These are phyloP conservation scores for Colletotrichum filicis DNA, from an alignment of 2,329 filamentous ascomycete genomes.

Conservation along the genomic window DNA sequence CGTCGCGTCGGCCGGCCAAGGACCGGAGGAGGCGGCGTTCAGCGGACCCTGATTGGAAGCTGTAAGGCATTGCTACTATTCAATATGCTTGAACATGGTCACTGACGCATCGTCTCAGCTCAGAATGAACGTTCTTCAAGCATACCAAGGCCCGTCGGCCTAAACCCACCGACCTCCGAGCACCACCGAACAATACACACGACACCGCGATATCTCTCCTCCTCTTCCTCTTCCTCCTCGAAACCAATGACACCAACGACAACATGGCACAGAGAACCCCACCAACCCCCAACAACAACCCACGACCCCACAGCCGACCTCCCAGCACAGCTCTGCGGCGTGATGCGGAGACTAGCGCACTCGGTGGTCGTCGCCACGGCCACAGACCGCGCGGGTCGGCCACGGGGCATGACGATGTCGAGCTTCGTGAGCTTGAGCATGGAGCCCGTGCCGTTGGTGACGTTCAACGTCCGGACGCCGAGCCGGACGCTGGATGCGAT, in stretches of 20 bases:
- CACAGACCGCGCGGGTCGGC: constrained; percentile 43
- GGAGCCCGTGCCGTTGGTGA: constrained; percentile 61
- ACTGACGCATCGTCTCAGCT: neutral
- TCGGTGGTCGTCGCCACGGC: constrained; percentile 68
- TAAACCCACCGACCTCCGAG: neutral
- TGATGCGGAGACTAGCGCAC: constrained; percentile 65
- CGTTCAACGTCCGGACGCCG: constrained; percentile 67
- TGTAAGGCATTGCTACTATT: neutral
- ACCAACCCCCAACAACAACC: constrained; percentile 48
- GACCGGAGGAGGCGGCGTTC: neutral
- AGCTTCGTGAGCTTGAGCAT: constrained; percentile 68
- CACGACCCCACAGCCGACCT: constrained; percentile 40
- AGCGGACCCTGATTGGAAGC: neutral
- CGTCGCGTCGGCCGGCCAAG: constrained; percentile 16
- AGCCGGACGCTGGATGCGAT: constrained; percentile 67
- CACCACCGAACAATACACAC: constrained; percentile 18
- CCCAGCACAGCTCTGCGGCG: constrained; percentile 58
- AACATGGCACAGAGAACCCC: constrained; percentile 44
- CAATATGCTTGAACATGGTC: neutral
- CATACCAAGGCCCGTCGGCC: constrained; percentile 1
- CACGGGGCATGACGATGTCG: constrained; percentile 69
- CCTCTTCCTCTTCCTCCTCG: neutral
- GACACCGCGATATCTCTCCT: neutral
- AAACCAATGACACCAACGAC: neutral
- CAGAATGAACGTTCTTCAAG: neutral